Base-by-base conservation (phyloP, 345 rosid species). In the Capsella bursapastoris region DNA sequence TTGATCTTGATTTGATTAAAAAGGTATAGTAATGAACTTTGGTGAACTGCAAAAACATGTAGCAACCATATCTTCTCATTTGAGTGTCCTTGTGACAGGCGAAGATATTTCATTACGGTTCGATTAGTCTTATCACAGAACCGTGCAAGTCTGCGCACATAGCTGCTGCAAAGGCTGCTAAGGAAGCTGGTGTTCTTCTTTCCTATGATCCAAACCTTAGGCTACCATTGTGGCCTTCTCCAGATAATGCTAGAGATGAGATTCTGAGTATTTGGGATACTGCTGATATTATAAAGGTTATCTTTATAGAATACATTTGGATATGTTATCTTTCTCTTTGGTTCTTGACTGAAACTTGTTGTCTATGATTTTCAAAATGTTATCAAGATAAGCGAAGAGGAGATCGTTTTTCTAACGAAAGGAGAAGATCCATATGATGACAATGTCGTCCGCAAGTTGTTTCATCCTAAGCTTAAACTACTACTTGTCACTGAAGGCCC, bases 381-480 rank as follows among this genome's bases (percentile, higher is more conserved):
- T 6, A 66, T 68, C 31, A 87, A 94, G 99, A 68, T 86, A 75
- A 91, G 96, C 67, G 97, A 95, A 90, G 97, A 90, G 74, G 99
- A 95, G 78, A 84, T 95, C 44, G 70, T 84, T 7, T 94, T 94
- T 82, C 83, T 94, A 71, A 91, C 96, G 9, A 67, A 84, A 72
- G 99, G 97, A 75, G 91, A 91, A 84, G 97, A 94, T 84, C 97
- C 99, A 4, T 90, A 88, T 27, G 93, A 94, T 74, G 97, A 91
- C 34, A 79, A 82, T 72, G 97, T 89, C 34, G 92, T 89, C 11
- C 84, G 85, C 5, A 92, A 90, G 73, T 56, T 91, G 12, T 90
- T 81, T 76, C 99, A 91, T 81, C 86, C 86, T 6, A 85, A 86
- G 76, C 89, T 90, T 66, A 91, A 86, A 70, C 80, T 94, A 83